Base-by-base conservation (phyloP, 176 grass and related monocot genomes). In the Zoysia japonica region DNA sequence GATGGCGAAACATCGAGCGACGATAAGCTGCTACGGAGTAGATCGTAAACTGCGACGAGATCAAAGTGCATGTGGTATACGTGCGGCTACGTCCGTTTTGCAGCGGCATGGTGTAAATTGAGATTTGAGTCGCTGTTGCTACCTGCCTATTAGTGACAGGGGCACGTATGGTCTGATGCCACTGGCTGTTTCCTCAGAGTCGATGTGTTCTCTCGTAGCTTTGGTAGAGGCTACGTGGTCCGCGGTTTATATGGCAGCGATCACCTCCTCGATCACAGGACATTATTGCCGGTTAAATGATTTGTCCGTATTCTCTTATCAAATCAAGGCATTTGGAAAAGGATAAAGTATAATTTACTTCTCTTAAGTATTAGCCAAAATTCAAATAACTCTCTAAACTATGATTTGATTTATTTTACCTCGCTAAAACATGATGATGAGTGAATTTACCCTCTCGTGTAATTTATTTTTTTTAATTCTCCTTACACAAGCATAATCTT, bases 101-200 rank as follows among this genome's bases (percentile, higher is more conserved):
- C 62, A 65, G 12, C 12, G 40, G 12, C 28, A 1, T 2, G 47
- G n/a, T 54, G 76, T 11, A 68, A 19, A 41, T 42, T 78, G 76
- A 67, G 62, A 53, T 41, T 51, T 6, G 35, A 17, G 59, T 17
- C 5, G 48, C 4, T 72, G 28, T 16, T 11, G 44, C 20, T 28
- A 28, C 28, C 28, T 28, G 28, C 28, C 28, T 28, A 28, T 28
- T 28, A 28, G 28, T 28, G 28, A 49, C 43, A 28, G 28, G n/a
- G n/a, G 36, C 12, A 7, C 38, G 47, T 17, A 62, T 40, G 76
- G 61, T 42, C 75, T 61, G 11, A 65, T 78, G 76, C 61, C 47
- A 7, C 11, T 35, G 55, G 50, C 5, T 7, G 28, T 28, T 28
- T 28, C 28, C 28, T 28, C 28, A 28, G 28, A 28, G 28, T 28